phyloP scores from a whole-genome alignment of 306 rosid genomes.

The Vigna nakashimae region DNA sequence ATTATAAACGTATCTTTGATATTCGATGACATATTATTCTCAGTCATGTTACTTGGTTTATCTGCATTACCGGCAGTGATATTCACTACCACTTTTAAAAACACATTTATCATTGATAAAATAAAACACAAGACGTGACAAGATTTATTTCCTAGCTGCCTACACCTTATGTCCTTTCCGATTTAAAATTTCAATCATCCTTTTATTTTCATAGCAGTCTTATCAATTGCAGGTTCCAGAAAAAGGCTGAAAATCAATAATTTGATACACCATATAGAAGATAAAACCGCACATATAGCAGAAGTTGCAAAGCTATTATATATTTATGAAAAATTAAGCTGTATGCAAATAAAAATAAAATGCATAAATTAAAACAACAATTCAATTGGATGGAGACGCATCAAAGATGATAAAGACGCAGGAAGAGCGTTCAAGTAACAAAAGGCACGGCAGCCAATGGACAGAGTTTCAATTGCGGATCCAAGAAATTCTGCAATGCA shows the following conservation, averaged over 20 bases:
- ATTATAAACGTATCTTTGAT: constrained; percentile 5
- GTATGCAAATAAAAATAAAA: no score
- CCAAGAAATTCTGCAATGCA: not conserved
- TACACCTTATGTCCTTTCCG: not conserved
- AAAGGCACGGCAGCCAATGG: not conserved
- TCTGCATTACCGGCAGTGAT: not conserved
- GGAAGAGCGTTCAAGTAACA: not conserved
- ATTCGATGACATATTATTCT: constrained; percentile 9
- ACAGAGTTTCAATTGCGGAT: not conserved
- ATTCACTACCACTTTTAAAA: not conserved
- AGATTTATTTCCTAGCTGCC: constrained; percentile 11
- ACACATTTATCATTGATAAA: constrained; percentile 7
- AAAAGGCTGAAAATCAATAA: no score
- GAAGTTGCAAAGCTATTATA: no score
- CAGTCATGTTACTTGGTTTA: not conserved
- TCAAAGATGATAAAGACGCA: not conserved
- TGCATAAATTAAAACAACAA: no score
- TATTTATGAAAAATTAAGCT: no score
- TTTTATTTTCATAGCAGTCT: not conserved
- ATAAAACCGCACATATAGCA: no score
- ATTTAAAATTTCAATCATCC: not conserved
- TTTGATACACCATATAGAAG: no score
- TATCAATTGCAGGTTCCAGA: not conserved
- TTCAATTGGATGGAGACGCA: not conserved
- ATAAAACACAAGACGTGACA: not conserved